A percentile compares a stretch with the other conserved stretches of the same genome.
phyloP scores from a whole-genome alignment of 306 rosid species.

The Casuarina cunninghamiana region DNA sequence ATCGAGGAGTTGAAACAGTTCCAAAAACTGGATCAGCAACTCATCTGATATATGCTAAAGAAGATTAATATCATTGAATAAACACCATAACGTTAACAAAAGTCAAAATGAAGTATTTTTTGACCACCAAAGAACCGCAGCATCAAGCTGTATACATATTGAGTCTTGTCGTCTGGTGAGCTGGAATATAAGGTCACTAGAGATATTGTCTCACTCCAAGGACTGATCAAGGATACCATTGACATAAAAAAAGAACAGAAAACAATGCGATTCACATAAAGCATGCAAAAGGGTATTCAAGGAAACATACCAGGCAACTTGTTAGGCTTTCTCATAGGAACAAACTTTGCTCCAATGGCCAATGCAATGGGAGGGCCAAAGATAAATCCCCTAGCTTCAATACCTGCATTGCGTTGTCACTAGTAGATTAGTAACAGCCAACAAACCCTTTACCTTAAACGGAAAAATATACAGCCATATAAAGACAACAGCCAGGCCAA shows the following conservation, averaged over 20 bases:
- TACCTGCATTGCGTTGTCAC: conserved; percentile 46
- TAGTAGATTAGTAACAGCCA: conserved; percentile 17
- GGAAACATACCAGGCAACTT: conserved; percentile 81
- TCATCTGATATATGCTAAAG: background rate
- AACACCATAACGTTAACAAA: background rate
- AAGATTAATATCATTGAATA: background rate
- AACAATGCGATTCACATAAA: background rate
- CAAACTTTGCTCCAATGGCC: conserved; percentile 96
- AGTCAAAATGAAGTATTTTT: background rate
- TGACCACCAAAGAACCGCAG: background rate
- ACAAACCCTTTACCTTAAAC: conserved; percentile 10
- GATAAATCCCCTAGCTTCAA: conserved; percentile 98
- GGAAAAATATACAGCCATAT: conserved; percentile 9
- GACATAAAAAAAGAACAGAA: background rate
- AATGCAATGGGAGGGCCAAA: conserved; percentile 99
- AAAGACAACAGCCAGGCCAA: background rate
- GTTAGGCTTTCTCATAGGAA: conserved; percentile 96
- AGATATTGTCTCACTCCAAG: background rate
- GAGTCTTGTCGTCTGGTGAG: background rate
- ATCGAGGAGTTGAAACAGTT: background rate
- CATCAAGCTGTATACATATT: conserved; percentile 2
- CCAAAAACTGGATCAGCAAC: background rate
- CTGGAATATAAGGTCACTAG: background rate
- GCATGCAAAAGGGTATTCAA: background rate
- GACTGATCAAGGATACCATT: background rate